Base-by-base conservation (phyloP, 306 rosid species). In the Acmispon strigosus region DNA sequence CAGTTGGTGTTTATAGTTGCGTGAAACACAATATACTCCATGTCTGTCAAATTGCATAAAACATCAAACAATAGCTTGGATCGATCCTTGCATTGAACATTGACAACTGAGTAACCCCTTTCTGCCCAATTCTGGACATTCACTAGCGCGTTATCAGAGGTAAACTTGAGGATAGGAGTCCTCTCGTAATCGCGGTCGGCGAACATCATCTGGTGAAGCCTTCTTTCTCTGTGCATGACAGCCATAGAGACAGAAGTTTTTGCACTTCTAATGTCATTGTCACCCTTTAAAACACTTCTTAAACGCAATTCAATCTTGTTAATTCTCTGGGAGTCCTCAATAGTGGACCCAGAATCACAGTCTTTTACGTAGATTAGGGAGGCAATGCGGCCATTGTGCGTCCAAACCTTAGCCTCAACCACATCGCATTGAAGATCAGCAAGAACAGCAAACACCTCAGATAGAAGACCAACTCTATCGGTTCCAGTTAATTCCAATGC, bases 201-300 rank as follows among this genome's bases (percentile, higher is more conserved):
- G 11, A 86, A 94, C 99, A 94, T 94, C 99, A 94, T 87, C 24
- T 94, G 99, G 75, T 94, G 99, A n/a, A 94, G 70, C 75, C 99
- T 84, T 78, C 99, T 83, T 80, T 94, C 99, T 0, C 79, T 75
- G 74, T 94, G 97, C 4, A 87, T 82, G 19, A 81, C 92, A 1
- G 83, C 62, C 84, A 86, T 70, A 8, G 99, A 87, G 34, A 94
- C 87, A 0, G 88, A 82, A 48, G 94, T 94, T 53, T 80, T 94
- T 0, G 99, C 99, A 41, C 89, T 89, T 11, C 96, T 73, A 24
- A 91, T 87, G 59, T 91, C 97, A 72, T 86, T 87, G 73, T 89
- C 96, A 4, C 99, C 95, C 74, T 89, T 89, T 1, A 94, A 86
- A 24, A 94, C 92, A 72, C 86, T 87, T 69, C 99, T 87, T 32